Evolutionary conservation across 1,284 basidiomycete species (phyloP).

Genomic region (Wallemia hederae): DNA sequence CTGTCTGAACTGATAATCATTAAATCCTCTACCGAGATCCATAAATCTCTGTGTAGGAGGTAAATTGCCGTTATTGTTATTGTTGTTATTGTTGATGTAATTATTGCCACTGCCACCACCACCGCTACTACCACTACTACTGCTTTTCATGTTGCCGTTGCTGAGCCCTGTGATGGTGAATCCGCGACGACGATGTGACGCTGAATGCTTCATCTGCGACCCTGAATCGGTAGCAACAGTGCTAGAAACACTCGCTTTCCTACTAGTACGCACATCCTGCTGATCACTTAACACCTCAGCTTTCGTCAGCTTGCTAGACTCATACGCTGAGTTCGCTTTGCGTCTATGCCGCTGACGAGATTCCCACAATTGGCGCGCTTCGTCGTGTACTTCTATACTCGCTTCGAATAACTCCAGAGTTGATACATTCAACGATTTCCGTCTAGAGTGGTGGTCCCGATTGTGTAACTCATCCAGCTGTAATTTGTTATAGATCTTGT

Average conservation of each 20-base stretch:
- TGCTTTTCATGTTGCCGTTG: not conserved
- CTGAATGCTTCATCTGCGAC: not conserved
- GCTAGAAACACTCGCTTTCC: not conserved
- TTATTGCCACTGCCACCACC: too few species aligned
- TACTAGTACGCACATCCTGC: not conserved
- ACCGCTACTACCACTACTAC: too few species aligned
- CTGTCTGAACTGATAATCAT: not conserved
- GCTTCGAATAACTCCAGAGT: not conserved
- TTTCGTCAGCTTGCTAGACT: not conserved
- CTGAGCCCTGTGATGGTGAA: not conserved
- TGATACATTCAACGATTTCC: not conserved
- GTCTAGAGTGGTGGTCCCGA: not conserved
- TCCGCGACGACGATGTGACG: not conserved
- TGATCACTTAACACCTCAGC: not conserved
- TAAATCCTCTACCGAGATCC: not conserved
- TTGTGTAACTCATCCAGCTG: not conserved
- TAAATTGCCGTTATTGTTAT: too few species aligned
- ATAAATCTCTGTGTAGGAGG: not conserved
- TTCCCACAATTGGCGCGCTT: not conserved
- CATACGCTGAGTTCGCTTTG: not conserved
- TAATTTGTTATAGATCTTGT: not conserved
- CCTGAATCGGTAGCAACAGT: not conserved
- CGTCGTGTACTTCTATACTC: not conserved
- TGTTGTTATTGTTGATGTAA: not conserved
- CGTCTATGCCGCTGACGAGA: not conserved